Percentiles rank a stretch among this genome's conserved stretches.
Evolutionary conservation across 129 eudicot species (phyloP).

Genomic region (Scalesia atractyloides): DNA sequence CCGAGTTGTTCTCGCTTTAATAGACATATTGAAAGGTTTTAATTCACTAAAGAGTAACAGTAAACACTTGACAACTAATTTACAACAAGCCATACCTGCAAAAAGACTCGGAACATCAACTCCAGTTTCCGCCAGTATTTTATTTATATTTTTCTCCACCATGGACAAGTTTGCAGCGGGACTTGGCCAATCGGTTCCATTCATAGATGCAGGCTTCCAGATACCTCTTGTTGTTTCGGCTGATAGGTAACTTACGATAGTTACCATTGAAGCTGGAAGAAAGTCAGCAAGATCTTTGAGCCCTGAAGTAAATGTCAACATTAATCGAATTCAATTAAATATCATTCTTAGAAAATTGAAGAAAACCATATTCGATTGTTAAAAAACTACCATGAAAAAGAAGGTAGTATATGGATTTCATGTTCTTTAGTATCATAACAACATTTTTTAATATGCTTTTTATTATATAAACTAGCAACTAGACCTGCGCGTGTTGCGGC

Average conservation of each 20-base stretch:
- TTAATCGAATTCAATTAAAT: not conserved
- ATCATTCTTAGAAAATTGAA: not conserved
- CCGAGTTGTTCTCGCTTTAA: not conserved
- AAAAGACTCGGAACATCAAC: constrained; percentile 86
- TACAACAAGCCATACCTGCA: constrained; percentile 46
- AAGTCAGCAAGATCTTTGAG: constrained; percentile 95
- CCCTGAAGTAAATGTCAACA: constrained; percentile 47
- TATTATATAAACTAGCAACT: too few relatives aligned
- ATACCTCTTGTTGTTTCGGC: constrained; percentile 96
- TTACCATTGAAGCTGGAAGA: constrained; percentile 93
- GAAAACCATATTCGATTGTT: not conserved
- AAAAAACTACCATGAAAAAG: not conserved
- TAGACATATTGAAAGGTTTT: not conserved
- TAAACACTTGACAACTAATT: not conserved
- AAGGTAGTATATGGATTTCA: not conserved
- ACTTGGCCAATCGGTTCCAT: constrained; percentile 99
- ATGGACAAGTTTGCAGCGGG: constrained; percentile 86
- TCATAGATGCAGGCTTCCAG: constrained; percentile 99
- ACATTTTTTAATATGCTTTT: not conserved
- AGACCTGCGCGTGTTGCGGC: too few relatives aligned
- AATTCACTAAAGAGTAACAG: not conserved
- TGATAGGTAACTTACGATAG: constrained; percentile 86
- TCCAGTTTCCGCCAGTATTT: constrained; percentile 88
- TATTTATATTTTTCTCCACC: constrained; percentile 79
- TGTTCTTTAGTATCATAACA: not conserved